Percentiles rank a stretch among this genome's conserved stretches.
These are phyloP conservation scores for Brassica cretica DNA, from an alignment of 345 rosid species.

Conservation along the genomic window DNA sequence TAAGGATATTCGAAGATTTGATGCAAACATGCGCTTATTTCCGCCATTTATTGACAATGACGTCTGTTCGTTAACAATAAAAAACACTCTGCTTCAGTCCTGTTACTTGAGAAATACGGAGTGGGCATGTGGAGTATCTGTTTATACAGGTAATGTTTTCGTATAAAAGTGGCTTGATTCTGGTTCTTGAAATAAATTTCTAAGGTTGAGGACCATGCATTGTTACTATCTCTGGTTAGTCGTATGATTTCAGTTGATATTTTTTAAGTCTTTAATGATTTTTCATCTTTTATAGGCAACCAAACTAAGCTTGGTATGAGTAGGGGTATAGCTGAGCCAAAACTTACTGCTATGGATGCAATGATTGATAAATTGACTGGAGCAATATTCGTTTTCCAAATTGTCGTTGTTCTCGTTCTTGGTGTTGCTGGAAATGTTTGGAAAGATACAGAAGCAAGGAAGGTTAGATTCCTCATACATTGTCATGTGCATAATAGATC, in stretches of 20 bases:
- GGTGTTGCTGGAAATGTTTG: constrained; percentile 97
- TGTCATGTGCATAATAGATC: not conserved
- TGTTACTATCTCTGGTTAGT: not conserved
- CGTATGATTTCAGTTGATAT: constrained; percentile 14
- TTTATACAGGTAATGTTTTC: constrained; percentile 74
- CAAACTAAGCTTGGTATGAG: constrained; percentile 99
- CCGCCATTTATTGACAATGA: constrained; percentile 98
- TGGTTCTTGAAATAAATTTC: not conserved
- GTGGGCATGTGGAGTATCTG: constrained; percentile 99
- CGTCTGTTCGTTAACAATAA: constrained; percentile 86
- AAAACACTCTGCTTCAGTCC: constrained; percentile 92
- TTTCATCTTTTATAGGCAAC: constrained; percentile 56
- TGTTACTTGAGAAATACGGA: constrained; percentile 97
- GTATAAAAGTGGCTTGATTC: not conserved
- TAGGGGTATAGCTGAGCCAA: constrained; percentile 95
- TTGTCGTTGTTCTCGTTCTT: constrained; percentile 89
- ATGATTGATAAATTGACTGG: constrained; percentile 99
- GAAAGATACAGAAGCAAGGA: constrained; percentile 97
- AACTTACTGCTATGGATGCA: constrained; percentile 99
- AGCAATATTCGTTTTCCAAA: constrained; percentile 96
- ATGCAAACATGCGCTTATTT: constrained; percentile 90
- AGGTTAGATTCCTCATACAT: constrained; percentile 47
- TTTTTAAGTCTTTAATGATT: not conserved
- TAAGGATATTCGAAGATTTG: constrained; percentile 96
- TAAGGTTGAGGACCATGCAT: constrained; percentile 1